A percentile compares a stretch with the other conserved stretches of the same genome.
Conservation (phyloP, 1,284 basidiomycete genomes). For the Sporisorium reilianum region DNA sequence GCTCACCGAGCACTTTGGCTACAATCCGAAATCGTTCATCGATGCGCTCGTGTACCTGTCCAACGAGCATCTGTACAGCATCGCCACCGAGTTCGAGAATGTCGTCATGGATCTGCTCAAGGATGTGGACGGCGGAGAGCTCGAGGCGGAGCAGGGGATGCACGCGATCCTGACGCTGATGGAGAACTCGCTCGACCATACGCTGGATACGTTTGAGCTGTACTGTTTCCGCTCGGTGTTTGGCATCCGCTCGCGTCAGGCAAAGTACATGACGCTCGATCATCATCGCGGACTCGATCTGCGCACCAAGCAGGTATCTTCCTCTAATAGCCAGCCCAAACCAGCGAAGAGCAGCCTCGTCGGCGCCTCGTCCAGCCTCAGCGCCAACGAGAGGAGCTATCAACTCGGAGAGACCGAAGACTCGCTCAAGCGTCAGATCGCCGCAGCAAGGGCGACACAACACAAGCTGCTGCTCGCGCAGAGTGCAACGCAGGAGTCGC, state of each 20-base stretch:
- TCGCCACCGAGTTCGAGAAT: slow-evolving; percentile 59
- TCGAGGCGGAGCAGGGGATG: slow-evolving; percentile 61
- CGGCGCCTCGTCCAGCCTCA: slow-evolving; percentile 11
- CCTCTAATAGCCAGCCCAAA: slow-evolving; percentile 6
- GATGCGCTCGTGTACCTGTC: slow-evolving; percentile 64
- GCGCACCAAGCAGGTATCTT: slow-evolving; percentile 23
- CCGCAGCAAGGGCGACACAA: slow-evolving; percentile 43
- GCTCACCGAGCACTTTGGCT: slow-evolving; percentile 68
- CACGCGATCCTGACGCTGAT: slow-evolving; percentile 64
- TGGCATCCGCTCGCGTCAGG: slow-evolving; percentile 60
- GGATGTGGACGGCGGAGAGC: slow-evolving; percentile 45
- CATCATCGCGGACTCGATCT: slow-evolving; percentile 68
- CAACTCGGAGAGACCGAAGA: slow-evolving; percentile 50
- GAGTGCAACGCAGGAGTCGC: slow-evolving; percentile 26
- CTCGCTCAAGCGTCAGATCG: slow-evolving; percentile 48
- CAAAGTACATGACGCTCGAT: slow-evolving; percentile 59
- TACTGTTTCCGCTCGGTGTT: slow-evolving; percentile 65
- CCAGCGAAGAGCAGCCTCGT: slow-evolving; percentile 23
- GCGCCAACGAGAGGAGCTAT: slow-evolving; percentile 48
- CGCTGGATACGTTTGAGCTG: slow-evolving; percentile 66
- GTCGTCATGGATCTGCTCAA: slow-evolving; percentile 40
- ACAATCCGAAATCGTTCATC: slow-evolving; percentile 64
- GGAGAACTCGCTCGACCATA: slow-evolving; percentile 67
- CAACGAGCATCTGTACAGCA: slow-evolving; percentile 65
- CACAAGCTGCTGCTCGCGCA: slow-evolving; percentile 46